Percentiles rank a stretch among this genome's conserved stretches.
phyloP scores from a whole-genome alignment of 176 grass and related monocot genomes.

The Leersia perrieri region DNA sequence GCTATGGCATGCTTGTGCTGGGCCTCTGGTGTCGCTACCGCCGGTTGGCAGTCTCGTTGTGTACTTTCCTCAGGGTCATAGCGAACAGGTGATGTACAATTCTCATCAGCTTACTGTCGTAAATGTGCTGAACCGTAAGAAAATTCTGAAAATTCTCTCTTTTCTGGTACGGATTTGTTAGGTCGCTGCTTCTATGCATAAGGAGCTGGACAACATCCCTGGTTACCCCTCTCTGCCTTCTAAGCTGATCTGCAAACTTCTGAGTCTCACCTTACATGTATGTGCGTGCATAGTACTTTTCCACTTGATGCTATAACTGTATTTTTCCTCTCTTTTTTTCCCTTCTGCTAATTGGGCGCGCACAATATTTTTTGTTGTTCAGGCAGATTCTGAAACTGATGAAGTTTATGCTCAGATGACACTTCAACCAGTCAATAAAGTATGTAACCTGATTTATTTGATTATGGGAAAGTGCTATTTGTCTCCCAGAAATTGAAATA shows the following conservation, averaged over 20 bases:
- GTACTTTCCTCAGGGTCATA: conserved; percentile 98
- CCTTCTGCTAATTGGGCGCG: neutral
- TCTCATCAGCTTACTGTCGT: neutral
- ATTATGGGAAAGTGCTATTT: neutral
- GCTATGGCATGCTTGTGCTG: conserved; percentile 96
- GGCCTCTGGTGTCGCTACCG: conserved; percentile 78
- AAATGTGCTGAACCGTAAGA: neutral
- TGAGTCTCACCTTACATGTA: conserved; percentile 87
- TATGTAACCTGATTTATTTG: conserved; percentile 26
- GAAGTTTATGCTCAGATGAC: conserved; percentile 99
- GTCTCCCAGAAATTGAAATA: conserved; percentile 10
- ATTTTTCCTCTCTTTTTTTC: neutral
- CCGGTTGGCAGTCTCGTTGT: conserved; percentile 86
- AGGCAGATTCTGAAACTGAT: conserved; percentile 97
- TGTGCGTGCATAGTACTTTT: neutral
- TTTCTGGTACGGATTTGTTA: conserved; percentile 22
- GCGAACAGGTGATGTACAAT: conserved; percentile 81
- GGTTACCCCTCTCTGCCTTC: conserved; percentile 90
- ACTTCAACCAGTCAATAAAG: conserved; percentile 97
- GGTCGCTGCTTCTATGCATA: conserved; percentile 98
- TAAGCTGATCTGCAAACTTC: conserved; percentile 91
- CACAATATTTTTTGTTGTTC: conserved; percentile 15
- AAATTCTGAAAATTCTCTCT: neutral
- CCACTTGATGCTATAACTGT: neutral
- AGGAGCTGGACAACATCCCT: conserved; percentile 75